Evolutionary conservation across 495 filamentous ascomycete genomes (phyloP).

Genomic region (Tuber brumale): DNA sequence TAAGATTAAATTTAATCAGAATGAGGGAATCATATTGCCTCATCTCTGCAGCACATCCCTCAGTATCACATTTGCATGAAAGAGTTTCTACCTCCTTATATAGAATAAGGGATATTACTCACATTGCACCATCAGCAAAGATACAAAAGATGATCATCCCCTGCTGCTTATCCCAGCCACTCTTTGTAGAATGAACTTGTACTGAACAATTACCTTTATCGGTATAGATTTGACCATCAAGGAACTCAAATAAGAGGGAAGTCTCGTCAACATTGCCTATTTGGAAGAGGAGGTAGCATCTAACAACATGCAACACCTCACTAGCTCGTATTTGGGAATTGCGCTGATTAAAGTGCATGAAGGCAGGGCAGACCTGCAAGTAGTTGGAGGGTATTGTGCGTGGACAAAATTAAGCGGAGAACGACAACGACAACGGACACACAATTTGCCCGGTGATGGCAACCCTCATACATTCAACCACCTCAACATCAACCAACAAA

Average conservation of each 20-base stretch:
- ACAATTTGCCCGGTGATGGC: too few species aligned
- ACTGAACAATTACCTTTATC: slow-evolving; percentile 14
- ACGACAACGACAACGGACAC: too few species aligned
- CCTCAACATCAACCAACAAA: too few species aligned
- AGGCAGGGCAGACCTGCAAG: background rate
- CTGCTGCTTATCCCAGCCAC: slow-evolving; percentile 14
- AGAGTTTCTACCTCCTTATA: slow-evolving; percentile 7
- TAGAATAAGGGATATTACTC: slow-evolving; percentile 7
- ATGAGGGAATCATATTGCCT: slow-evolving; percentile 1
- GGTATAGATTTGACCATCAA: slow-evolving; percentile 11
- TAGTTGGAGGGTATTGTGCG: slow-evolving; percentile 7
- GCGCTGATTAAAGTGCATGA: background rate
- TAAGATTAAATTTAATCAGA: slow-evolving; percentile 8
- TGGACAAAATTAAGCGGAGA: too few species aligned
- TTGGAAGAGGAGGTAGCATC: background rate
- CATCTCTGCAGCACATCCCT: background rate
- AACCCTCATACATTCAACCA: too few species aligned
- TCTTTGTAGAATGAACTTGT: background rate
- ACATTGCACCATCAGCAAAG: slow-evolving; percentile 1
- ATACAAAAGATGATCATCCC: slow-evolving; percentile 5
- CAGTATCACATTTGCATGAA: background rate
- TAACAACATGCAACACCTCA: background rate
- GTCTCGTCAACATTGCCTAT: slow-evolving; percentile 17
- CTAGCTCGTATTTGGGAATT: background rate
- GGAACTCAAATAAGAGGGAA: slow-evolving; percentile 9